phyloP scores from a whole-genome alignment of 1,284 basidiomycete species.

The Leccinum ponderosum region DNA sequence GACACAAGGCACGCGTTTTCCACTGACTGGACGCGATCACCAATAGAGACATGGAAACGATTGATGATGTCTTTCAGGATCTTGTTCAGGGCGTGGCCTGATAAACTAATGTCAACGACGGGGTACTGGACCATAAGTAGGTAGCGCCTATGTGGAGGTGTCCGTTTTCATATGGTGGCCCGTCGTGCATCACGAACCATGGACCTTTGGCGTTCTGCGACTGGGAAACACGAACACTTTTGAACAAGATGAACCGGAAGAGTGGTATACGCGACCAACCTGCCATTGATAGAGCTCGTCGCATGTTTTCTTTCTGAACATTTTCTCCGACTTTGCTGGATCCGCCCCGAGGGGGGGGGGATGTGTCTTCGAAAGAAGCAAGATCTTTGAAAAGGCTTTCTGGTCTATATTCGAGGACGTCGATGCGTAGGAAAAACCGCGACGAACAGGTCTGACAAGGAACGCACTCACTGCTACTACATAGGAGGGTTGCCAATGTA shows the following conservation, averaged over 20 bases:
- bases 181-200: constrained; percentile 90
- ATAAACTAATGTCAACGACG: neutral
- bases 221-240: constrained; percentile 39
- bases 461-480: too few species aligned
- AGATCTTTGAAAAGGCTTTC: too few species aligned
- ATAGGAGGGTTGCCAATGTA: too few species aligned
- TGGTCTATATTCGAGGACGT: too few species aligned
- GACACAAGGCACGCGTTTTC: neutral
- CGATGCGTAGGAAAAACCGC: too few species aligned
- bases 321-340: constrained; percentile 61
- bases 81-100: constrained; percentile 97
- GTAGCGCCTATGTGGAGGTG: constrained; percentile 88
- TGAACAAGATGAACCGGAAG: constrained; percentile 5
- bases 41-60: constrained; percentile 82
- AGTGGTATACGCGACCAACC: constrained; percentile 45
- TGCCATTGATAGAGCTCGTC: constrained; percentile 87
- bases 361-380: too few species aligned
- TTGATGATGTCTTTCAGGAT: constrained; percentile 97
- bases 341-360: constrained; percentile 68
- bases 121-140: neutral
- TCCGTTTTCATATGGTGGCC: constrained; percentile 98
- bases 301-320: constrained; percentile 68
- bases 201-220: constrained; percentile 62
- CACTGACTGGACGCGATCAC: constrained; percentile 80
- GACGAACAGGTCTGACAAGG: too few species aligned